phyloP scores from a whole-genome alignment of 257 asterid species.

The Salvia hispanica region DNA sequence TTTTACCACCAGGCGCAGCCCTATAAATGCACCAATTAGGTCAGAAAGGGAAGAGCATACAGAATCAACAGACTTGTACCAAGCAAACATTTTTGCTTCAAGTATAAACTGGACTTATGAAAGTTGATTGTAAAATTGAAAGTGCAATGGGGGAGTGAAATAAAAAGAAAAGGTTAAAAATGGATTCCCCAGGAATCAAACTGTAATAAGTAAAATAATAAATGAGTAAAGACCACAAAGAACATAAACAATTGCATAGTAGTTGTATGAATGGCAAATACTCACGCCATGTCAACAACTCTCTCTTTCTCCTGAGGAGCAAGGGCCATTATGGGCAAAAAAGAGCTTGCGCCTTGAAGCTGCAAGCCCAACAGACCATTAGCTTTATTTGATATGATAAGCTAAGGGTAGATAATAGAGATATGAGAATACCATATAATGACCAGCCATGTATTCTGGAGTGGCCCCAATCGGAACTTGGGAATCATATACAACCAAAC shows the following conservation, averaged over 20 bases:
- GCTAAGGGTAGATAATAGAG: constrained; percentile 18
- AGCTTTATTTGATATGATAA: constrained; percentile 29
- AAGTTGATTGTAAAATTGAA: constrained; percentile 2
- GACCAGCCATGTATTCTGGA: constrained; percentile 98
- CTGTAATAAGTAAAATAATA: not conserved
- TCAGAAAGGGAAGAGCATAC: constrained; percentile 29
- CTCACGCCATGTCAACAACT: constrained; percentile 97
- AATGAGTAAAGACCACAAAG: not conserved
- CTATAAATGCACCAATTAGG: constrained; percentile 46
- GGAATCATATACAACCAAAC: constrained; percentile 91
- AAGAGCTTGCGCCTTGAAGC: constrained; percentile 96
- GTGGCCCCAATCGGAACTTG: constrained; percentile 98
- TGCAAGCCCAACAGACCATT: constrained; percentile 40
- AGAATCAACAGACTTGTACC: constrained; percentile 24
- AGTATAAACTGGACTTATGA: not conserved
- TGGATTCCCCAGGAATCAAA: constrained; percentile 2
- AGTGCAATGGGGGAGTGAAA: not conserved
- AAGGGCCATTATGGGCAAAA: constrained; percentile 95
- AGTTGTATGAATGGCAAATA: constrained; percentile 23
- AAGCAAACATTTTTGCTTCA: not conserved
- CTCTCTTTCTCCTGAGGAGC: constrained; percentile 96
- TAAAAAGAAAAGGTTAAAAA: not conserved
- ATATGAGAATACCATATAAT: constrained; percentile 74
- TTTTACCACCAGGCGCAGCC: constrained; percentile 99
- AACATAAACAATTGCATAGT: not conserved